Evolutionary conservation across 345 rosid genomes (phyloP).

Genomic region (Eucalyptus caleyi): DNA sequence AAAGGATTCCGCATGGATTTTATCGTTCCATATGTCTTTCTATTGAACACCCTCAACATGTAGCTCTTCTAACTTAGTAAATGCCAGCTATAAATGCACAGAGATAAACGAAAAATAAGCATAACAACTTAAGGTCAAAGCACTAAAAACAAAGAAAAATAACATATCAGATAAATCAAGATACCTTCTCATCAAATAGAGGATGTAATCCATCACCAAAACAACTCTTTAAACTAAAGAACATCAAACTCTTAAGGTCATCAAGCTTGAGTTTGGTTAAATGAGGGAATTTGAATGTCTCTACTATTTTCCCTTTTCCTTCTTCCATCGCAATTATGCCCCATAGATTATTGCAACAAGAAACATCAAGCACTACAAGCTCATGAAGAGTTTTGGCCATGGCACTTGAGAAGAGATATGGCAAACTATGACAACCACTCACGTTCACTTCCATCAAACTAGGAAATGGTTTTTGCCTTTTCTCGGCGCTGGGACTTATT

Average conservation of each 20-base stretch:
- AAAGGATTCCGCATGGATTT: no score
- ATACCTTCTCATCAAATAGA: no score
- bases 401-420: no score
- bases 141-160: no score
- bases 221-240: fast-evolving
- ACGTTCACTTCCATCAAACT: fast-evolving
- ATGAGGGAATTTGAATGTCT: fast-evolving
- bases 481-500: fast-evolving
- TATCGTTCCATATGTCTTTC: no score
- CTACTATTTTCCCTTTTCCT: fast-evolving
- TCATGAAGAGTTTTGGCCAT: fast-evolving
- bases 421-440: fast-evolving
- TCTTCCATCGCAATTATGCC: no score
- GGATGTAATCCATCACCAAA: fast-evolving
- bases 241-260: no score
- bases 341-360: fast-evolving
- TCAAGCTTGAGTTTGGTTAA: fast-evolving
- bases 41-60: no score
- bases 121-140: fast-evolving
- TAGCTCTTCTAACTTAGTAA: no score
- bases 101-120: fast-evolving
- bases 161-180: fast-evolving
- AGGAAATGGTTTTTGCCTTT: no score
- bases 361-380: fast-evolving
- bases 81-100: no score